Evolutionary conservation across 2,329 filamentous ascomycete genomes (phyloP).

Genomic region (Ceratocystis papillata): DNA sequence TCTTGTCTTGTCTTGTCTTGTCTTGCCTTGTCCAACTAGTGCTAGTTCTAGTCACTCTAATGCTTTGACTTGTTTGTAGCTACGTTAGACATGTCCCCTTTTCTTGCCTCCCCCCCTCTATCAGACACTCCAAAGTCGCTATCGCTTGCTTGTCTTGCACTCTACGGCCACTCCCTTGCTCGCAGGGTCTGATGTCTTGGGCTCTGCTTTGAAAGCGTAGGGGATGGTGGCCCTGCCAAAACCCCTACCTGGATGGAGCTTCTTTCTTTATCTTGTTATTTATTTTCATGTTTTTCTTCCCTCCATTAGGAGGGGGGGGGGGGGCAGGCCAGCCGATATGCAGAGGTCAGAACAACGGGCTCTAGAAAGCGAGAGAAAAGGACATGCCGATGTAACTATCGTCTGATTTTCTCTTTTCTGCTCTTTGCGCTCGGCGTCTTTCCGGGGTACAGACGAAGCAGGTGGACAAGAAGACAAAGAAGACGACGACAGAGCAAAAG

Average conservation of each 20-base stretch:
- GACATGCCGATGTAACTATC: not conserved
- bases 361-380: not conserved
- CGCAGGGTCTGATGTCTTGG: no score
- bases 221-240: no score
- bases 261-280: not conserved
- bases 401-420: not conserved
- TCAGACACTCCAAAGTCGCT: no score
- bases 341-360: not conserved
- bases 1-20: not conserved
- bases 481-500: not conserved
- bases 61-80: no score
- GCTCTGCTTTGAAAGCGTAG: no score
- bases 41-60: no score
- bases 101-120: no score
- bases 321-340: not conserved
- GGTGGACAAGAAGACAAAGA: no score
- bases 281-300: not conserved
- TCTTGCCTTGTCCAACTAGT: not conserved
- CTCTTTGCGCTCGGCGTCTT: not conserved
- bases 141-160: no score
- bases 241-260: not conserved
- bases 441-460: not conserved
- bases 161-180: no score
- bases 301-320: not conserved
- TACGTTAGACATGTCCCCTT: no score